Base-by-base conservation (phyloP, 345 rosid species). In the Acer saccharum region DNA sequence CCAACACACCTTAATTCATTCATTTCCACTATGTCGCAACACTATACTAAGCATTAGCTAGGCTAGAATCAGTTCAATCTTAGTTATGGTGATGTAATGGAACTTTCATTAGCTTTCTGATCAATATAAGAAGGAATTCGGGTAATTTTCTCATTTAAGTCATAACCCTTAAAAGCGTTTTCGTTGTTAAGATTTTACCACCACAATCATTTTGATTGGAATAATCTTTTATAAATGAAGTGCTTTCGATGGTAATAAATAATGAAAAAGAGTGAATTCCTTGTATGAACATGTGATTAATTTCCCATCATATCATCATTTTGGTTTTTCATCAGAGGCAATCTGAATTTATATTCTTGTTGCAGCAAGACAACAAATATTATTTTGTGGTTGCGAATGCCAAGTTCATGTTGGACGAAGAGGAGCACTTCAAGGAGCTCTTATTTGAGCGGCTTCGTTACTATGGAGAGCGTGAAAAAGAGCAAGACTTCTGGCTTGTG, bases 331-430 rank as follows among this genome's bases (percentile, higher is more conserved):
- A 35, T 35, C 39, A 35, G 39, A 35, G 6, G 80, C 62, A 57
- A 17, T n/a, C 21, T 57, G 23, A 60, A 7, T 21, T 7, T 20
- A 18, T 74, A 68, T 68, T 48, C 9, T 65, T 65, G 16, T 57
- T 88, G 90, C 75, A 80, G 78, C 57, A 85, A 62, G 69, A 70
- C 76, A 86, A 74, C 8, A 93, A 87, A 83, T 95, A 91, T 63
- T 83, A 89, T 79, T 95, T 95, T 41, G 77, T 92, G 71, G 91
- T 95, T 39, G 99, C 99, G 0, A 95, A 93, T 64, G 98, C 99
- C 1, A 93, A 95, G 75, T 93, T 95, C 89, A 92, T 95, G 99
- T 85, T 95, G 79, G 99, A 95, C 70, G 99, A 95, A 85, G 99
- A 95, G 82, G 99, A 93, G 87, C 99, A 95, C 79, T 95, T 95